Percentiles rank a stretch among this genome's conserved stretches.
phyloP scores from a whole-genome alignment of 2,329 filamentous ascomycete species.

The Aspergillus brunneoviolaceus region DNA sequence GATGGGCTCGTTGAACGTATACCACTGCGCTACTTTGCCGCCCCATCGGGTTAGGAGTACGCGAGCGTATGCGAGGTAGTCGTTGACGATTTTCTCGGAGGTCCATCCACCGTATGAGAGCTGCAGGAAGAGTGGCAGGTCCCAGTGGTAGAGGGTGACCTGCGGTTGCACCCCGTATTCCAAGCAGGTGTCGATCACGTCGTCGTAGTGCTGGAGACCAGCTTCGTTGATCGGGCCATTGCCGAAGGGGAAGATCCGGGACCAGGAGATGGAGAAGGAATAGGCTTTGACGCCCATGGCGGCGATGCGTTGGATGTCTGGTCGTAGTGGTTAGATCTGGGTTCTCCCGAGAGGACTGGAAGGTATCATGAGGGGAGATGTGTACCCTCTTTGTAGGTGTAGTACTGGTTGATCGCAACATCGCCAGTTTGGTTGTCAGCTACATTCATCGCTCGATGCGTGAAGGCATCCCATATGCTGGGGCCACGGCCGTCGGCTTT shows the following conservation, averaged over 20 bases:
- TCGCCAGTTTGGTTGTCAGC: conserved; percentile 45
- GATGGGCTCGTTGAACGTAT: conserved; percentile 35
- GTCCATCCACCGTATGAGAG: conserved; percentile 36
- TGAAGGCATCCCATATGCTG: conserved; percentile 40
- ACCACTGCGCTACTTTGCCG: conserved; percentile 32
- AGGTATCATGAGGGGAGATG: conserved; percentile 8
- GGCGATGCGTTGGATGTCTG: background rate
- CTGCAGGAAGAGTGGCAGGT: conserved; percentile 37
- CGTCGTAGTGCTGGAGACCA: conserved; percentile 47
- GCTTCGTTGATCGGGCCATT: conserved; percentile 44
- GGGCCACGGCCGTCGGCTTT: conserved; percentile 39
- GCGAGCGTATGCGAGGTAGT: conserved; percentile 25
- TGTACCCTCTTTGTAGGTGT: conserved; percentile 47
- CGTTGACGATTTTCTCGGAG: background rate
- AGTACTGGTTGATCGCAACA: conserved; percentile 49
- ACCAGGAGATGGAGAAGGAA: conserved; percentile 48
- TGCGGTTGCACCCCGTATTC: conserved; percentile 40
- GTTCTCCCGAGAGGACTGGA: too few species aligned
- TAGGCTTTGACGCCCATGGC: conserved; percentile 28
- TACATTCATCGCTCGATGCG: conserved; percentile 30
- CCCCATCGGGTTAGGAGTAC: conserved; percentile 33
- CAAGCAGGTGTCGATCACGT: conserved; percentile 44
- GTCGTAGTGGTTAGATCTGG: conserved; percentile 20
- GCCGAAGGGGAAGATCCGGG: conserved; percentile 48
- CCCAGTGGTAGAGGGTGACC: conserved; percentile 45